Base-by-base conservation (phyloP, 352 stramenopile genomes). In the Pythium sp. region DNA sequence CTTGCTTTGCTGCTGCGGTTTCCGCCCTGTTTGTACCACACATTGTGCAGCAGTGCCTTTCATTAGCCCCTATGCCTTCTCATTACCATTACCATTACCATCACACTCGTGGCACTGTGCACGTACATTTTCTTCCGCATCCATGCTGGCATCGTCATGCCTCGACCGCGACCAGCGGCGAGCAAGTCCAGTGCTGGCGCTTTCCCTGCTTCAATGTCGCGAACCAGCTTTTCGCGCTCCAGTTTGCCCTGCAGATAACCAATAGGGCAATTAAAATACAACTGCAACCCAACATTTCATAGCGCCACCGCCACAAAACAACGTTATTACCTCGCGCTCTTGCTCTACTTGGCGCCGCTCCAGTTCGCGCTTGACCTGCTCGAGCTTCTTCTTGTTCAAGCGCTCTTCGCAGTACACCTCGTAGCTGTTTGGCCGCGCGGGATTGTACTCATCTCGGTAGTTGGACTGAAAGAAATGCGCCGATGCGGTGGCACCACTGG, bases 141-240 rank as follows among this genome's bases (percentile, higher is more conserved):
- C 92, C 92, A 98, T 38, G 92, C 91, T 18, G 92, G 92, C 69
- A 98, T 80, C 9, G 94, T 97, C 82, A 98, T 92, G 51, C 91
- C 89, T 41, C 90, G 84, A 14, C 92, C 92, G 15, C 89, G 85
- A 47, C 91, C 91, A 47, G 86, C 73, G 9, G 56, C 65, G 0
- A 77, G 75, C 0, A 95, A 55, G 26, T 82, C 68, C 46, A 91
- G 82, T 8, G 73, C 71, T 20, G 80, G 77, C n/a, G 83, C 73
- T 58, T 81, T 86, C 1, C 87, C 87, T 68, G 84, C 86, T 55
- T 79, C 87, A 32, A 95, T 64, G 53, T 93, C 86, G 20, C 87
- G 87, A 4, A 79, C 79, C 11, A 95, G 72, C 61, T 92, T 71
- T 53, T 91, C 84, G 41, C 83, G 76, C 68, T 94, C 86, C 14